These are phyloP conservation scores for Alliaria petiolata DNA, from an alignment of 345 rosid genomes.

Conservation along the genomic window DNA sequence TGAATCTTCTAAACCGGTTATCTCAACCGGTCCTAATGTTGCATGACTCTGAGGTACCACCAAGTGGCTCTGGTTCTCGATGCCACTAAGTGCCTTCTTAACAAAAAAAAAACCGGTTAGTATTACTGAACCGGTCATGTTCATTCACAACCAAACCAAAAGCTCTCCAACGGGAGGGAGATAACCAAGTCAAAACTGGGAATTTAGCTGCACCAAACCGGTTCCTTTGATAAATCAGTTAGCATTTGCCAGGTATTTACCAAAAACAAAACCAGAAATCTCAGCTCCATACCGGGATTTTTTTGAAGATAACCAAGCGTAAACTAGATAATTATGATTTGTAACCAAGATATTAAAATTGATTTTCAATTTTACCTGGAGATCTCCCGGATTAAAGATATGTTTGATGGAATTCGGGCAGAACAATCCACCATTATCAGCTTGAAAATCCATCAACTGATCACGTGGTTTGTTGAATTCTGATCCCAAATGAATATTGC, in stretches of 20 bases:
- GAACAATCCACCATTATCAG: conserved; percentile 61
- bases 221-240: background rate
- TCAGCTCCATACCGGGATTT: background rate
- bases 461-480: conserved; percentile 45
- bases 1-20: conserved; percentile 72
- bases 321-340: background rate
- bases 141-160: background rate
- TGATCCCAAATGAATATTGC: conserved; percentile 39
- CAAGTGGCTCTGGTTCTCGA: conserved; percentile 40
- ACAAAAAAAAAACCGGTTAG: conserved; percentile 12
- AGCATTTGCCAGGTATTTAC: background rate
- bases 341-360: background rate
- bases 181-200: too few relatives aligned
- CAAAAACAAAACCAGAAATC: background rate
- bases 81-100: conserved; percentile 42
- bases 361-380: conserved; percentile 61
- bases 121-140: background rate
- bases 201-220: background rate
- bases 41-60: conserved; percentile 30
- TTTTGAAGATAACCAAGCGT: background rate
- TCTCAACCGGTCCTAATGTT: conserved; percentile 53
- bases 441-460: conserved; percentile 52
- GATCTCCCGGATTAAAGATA: conserved; percentile 48
- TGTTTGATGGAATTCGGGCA: conserved; percentile 45
- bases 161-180: background rate